These are phyloP conservation scores for Psilocybe cubensis DNA, from an alignment of 768 basidiomycete genomes.

Conservation along the genomic window DNA sequence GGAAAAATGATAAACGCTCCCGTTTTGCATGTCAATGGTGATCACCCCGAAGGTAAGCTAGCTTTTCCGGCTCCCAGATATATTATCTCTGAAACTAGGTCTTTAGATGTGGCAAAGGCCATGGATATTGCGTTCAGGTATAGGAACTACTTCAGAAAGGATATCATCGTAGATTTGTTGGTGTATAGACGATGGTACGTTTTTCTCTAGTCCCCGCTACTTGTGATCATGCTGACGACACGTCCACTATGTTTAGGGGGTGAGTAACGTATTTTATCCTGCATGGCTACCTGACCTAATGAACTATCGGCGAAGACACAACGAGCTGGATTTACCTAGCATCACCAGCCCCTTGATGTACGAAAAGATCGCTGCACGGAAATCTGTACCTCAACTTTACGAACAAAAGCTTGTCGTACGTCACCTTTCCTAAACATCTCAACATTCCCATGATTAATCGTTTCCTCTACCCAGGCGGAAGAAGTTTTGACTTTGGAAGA, in stretches of 20 bases:
- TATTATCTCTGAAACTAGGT: background rate
- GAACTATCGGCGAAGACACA: constrained; percentile 56
- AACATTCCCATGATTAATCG: background rate
- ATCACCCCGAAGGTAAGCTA: constrained; percentile 75
- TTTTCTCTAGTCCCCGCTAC: background rate
- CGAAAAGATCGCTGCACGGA: constrained; percentile 76
- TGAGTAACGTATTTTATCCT: constrained; percentile 22
- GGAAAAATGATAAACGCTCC: constrained; percentile 93
- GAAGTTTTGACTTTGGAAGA: constrained; percentile 54
- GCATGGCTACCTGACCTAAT: background rate
- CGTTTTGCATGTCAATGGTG: constrained; percentile 90
- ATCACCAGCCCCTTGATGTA: constrained; percentile 94
- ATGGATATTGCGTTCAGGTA: constrained; percentile 90
- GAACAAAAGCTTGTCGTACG: constrained; percentile 77
- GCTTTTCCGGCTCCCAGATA: background rate
- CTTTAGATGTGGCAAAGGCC: constrained; percentile 77
- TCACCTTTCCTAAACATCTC: constrained; percentile 10
- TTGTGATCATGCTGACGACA: background rate
- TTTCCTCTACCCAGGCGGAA: constrained; percentile 48
- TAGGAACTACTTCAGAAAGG: constrained; percentile 78
- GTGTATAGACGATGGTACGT: constrained; percentile 83
- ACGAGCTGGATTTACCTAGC: constrained; percentile 85
- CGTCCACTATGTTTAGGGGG: constrained; percentile 36
- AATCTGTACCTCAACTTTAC: constrained; percentile 80
- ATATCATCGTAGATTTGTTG: constrained; percentile 87